These are phyloP conservation scores for Hyphopichia buzzinii DNA, from an alignment of 1,139 yeast genomes.

Conservation along the genomic window DNA sequence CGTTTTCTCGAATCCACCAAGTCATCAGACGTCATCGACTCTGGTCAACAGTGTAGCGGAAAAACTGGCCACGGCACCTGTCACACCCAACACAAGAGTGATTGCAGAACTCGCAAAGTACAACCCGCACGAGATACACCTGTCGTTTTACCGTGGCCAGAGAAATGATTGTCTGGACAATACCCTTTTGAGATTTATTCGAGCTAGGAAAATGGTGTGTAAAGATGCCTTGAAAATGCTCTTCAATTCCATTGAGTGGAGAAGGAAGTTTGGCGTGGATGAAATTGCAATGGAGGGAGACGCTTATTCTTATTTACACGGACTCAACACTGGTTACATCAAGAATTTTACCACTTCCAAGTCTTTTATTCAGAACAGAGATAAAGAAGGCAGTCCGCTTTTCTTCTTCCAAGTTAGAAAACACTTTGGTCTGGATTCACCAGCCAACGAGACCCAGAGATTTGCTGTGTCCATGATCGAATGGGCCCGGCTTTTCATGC, in stretches of 20 bases:
- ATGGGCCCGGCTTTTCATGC: conserved; percentile 37
- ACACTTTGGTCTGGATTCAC: conserved; percentile 41
- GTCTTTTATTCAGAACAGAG: conserved; percentile 40
- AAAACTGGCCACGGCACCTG: conserved; percentile 3
- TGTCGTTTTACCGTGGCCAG: conserved; percentile 16
- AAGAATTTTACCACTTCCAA: conserved; percentile 38
- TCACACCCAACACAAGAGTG: conserved; percentile 16
- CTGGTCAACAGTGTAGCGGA: background rate
- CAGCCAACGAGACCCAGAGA: conserved; percentile 37
- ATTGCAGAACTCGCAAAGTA: conserved; percentile 20
- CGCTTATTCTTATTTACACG: conserved; percentile 32
- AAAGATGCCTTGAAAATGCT: conserved; percentile 35
- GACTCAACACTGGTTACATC: conserved; percentile 34
- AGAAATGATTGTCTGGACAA: conserved; percentile 40
- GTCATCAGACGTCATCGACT: background rate
- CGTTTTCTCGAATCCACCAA: conserved; percentile 6
- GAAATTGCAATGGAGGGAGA: conserved; percentile 40
- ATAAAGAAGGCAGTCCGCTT: conserved; percentile 36
- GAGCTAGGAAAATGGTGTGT: conserved; percentile 44
- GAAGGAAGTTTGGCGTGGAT: conserved; percentile 27
- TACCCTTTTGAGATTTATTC: conserved; percentile 32
- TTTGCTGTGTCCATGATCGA: conserved; percentile 41
- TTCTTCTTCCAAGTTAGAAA: conserved; percentile 40
- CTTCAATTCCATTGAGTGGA: conserved; percentile 39
- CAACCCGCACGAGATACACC: conserved; percentile 26